Evolutionary conservation across 108 stramenopile genomes (phyloP).

Genomic region (Nitzschia inconspicua): DNA sequence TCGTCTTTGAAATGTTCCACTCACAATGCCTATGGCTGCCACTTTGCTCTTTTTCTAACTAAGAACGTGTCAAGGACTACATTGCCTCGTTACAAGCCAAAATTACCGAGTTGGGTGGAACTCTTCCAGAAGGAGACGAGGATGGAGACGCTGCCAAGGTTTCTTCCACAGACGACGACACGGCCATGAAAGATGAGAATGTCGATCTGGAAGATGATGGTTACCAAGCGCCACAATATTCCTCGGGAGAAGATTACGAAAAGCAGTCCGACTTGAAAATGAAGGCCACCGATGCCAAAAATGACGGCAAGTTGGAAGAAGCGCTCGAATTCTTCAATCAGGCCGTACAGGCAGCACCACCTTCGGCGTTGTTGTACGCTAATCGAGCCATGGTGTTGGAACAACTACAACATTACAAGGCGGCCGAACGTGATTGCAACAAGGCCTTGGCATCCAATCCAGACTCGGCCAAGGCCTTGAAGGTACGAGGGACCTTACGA

Average conservation of each 20-base stretch:
- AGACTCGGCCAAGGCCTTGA: slow-evolving; percentile 81
- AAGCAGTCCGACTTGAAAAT: slow-evolving; percentile 60
- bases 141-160: background rate
- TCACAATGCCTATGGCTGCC: no score
- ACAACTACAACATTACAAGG: slow-evolving; percentile 50
- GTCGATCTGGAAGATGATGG: slow-evolving; percentile 15
- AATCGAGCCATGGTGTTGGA: slow-evolving; percentile 79
- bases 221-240: slow-evolving; percentile 55
- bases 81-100: slow-evolving; percentile 12
- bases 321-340: slow-evolving; percentile 70
- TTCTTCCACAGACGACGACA: background rate
- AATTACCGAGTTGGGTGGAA: slow-evolving; percentile 16
- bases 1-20: no score
- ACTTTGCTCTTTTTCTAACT: no score
- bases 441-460: slow-evolving; percentile 75
- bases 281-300: slow-evolving; percentile 62
- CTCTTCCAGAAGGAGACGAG: background rate
- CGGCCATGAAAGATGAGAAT: slow-evolving; percentile 2
- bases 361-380: slow-evolving; percentile 75
- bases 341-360: slow-evolving; percentile 69
- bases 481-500: slow-evolving; percentile 62
- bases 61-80: slow-evolving; percentile 21
- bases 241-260: slow-evolving; percentile 64
- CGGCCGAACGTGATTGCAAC: slow-evolving; percentile 75
- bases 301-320: slow-evolving; percentile 43